Base-by-base conservation (phyloP, 495 filamentous ascomycete genomes). In the Hyphodiscus hymeniophilus region DNA sequence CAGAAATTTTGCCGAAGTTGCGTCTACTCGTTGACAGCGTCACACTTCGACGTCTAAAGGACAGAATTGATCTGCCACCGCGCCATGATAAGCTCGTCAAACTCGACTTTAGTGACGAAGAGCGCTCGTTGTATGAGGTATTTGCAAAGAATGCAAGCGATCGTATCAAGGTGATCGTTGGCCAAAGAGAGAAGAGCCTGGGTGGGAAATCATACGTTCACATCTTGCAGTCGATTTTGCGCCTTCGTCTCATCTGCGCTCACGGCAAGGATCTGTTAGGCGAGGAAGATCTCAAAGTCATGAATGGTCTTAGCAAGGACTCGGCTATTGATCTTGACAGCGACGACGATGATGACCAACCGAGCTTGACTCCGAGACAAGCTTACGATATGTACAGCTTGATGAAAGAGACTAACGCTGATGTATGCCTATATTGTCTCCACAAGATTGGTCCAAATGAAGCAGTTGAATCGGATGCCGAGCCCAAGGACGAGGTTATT, bases 1-100 rank as follows among this genome's bases (percentile, higher is more conserved):
- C 86, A 3, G 82, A 87, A 23, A 87, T 88, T 38, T 67, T 96
- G 5, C 57, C 85, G 12, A 92, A 88, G 59, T 71, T 98, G 30
- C 86, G 89, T 13, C 73, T 95, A n/a, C 74, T 98, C 16, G 87
- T 98, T 13, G 87, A 95, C 57, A 91, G 85, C 32, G 82, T 98
- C 47, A 95, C 92, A 0, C 67, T 98, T 17, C 82, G 92, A n/a
- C 84, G 92, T 20, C 68, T 90, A 36, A 98, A 98, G 64, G 88
- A 95, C 60, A 84, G 79, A 60, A 90, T 96, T 46, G 71, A 91
- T 56, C 72, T 95, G 3, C 89, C 90, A 2, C 66, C 73, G 17
- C 79, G 90, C 1, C 69, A 70, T 2, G 91, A 96, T 52, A 65
- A 82, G 42, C 75, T 89, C 8, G 68, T 90, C 16, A 66, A 64